Evolutionary conservation across 225 moss, liverwort and hornwort species (phyloP).

Genomic region (Polytrichum formosum): DNA sequence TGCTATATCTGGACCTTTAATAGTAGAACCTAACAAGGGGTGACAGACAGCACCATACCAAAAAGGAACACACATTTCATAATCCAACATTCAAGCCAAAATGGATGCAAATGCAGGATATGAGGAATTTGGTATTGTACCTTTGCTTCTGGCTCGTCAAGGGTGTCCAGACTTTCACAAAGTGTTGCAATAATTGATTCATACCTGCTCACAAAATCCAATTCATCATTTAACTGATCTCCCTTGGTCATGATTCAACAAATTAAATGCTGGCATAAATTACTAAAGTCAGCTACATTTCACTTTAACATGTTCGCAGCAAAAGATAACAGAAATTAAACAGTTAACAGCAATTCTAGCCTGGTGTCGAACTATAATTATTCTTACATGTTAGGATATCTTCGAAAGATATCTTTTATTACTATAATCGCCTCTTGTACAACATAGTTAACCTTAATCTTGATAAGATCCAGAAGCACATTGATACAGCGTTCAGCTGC

Average conservation of each 20-base stretch:
- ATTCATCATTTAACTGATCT: neutral
- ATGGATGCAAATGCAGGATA: too few species aligned
- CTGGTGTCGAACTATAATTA: slow-evolving; percentile 4
- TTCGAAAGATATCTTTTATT: slow-evolving; percentile 98
- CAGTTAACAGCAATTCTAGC: too few species aligned
- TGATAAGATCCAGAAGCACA: slow-evolving; percentile 92
- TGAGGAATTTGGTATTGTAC: slow-evolving; percentile 22
- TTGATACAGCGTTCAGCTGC: slow-evolving; percentile 98
- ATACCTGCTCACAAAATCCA: slow-evolving; percentile 52
- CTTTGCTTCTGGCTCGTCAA: slow-evolving; percentile 99
- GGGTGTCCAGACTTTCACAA: slow-evolving; percentile 98
- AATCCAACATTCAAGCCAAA: too few species aligned
- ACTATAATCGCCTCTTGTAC: slow-evolving; percentile 99
- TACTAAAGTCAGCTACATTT: too few species aligned
- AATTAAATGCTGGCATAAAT: too few species aligned
- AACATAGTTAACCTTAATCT: slow-evolving; percentile 98
- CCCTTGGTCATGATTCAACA: too few species aligned
- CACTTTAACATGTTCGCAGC: too few species aligned
- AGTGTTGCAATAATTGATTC: slow-evolving; percentile 99
- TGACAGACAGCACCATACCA: too few species aligned
- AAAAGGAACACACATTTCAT: too few species aligned
- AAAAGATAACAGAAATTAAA: too few species aligned
- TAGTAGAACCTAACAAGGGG: too few species aligned
- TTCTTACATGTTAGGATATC: slow-evolving; percentile 94
- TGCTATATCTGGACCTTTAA: too few species aligned